Conservation (phyloP, 2,329 filamentous ascomycete genomes). For the Colletotrichum sidae region DNA sequence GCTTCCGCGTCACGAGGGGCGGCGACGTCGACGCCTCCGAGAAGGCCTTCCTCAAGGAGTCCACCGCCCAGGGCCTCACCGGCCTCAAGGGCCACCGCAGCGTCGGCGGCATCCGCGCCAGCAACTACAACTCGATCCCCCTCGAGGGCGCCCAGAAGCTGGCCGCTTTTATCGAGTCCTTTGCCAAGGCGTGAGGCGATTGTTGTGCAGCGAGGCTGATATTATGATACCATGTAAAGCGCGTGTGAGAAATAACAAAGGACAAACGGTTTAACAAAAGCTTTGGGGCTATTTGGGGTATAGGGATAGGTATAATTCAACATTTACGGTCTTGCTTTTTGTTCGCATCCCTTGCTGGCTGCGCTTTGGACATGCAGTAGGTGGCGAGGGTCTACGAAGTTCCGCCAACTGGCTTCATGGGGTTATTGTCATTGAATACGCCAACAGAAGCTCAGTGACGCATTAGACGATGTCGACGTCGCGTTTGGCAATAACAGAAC, state of each 20-base stretch:
- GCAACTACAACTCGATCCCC: slow-evolving; percentile 89
- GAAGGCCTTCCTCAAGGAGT: slow-evolving; percentile 82
- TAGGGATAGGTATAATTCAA: slow-evolving; percentile 22
- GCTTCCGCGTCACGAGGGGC: slow-evolving; percentile 78
- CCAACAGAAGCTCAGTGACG: no score
- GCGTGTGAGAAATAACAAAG: not conserved
- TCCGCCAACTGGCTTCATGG: no score
- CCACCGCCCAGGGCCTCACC: slow-evolving; percentile 74
- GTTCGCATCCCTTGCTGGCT: no score
- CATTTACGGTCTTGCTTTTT: slow-evolving; percentile 1
- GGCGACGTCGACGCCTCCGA: slow-evolving; percentile 76
- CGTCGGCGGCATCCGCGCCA: slow-evolving; percentile 86
- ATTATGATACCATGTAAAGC: slow-evolving; percentile 31
- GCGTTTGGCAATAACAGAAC: no score
- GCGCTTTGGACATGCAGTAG: no score
- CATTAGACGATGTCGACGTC: no score
- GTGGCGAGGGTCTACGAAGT: no score
- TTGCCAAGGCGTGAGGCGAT: slow-evolving; percentile 54
- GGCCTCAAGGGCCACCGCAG: slow-evolving; percentile 91
- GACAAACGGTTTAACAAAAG: slow-evolving; percentile 7
- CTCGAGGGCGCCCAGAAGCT: slow-evolving; percentile 76
- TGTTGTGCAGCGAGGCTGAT: not conserved
- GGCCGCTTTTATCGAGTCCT: slow-evolving; percentile 69
- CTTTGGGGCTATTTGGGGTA: slow-evolving; percentile 8
- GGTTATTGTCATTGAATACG: no score